Base-by-base conservation (phyloP, 768 basidiomycete species). In the Boletus rubropictus region DNA sequence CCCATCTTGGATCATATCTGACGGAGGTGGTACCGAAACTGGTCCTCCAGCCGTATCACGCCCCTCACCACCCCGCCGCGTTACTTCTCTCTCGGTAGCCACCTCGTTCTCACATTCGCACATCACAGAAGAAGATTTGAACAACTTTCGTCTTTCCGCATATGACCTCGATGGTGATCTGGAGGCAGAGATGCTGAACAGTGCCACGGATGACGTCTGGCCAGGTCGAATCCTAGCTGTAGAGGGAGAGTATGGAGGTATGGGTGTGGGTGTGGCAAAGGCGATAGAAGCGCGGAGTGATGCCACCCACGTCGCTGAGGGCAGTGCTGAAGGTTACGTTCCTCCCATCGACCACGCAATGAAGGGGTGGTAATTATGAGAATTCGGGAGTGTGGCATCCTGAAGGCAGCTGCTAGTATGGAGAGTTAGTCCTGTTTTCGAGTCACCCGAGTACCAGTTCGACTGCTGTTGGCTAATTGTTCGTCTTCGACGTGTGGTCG, bases 111-210 rank as follows among this genome's bases (percentile, higher is more conserved):
- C 60, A 5, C 39, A 60, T 21, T 62, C 62, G 0, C 53, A 61
- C 46, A 50, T 59, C 34, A 53, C 59, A 0, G 47, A 64, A n/a
- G 60, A 62, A 10, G 60, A 54, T 5, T 14, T 64, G 5, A 49
- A 54, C 25, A 48, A 59, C 4, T 55, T 59, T 33, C 51, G 52
- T 15, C 49, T 44, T 4, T 56, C 57, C 1, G 55, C 59, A 15
- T 63, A 64, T 3, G 62, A 63, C 35, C 55, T 63, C 5, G 62
- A 63, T 35, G 47, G 46, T n/a, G 60, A 62, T 20, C 21, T 62
- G 42, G 56, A 58, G 49, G 28, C 38, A 14, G 60, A 57, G 53
- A 62, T 62, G 60, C 20, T 63, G 20, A 53, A 61, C 21, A 55
- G 53, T 5, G 58, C 53, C 9, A 44, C 36, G 38, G 55, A 63